A percentile compares a stretch with the other conserved stretches of the same genome.
phyloP scores from a whole-genome alignment of 345 rosid species.

The Cardamine occulta region DNA sequence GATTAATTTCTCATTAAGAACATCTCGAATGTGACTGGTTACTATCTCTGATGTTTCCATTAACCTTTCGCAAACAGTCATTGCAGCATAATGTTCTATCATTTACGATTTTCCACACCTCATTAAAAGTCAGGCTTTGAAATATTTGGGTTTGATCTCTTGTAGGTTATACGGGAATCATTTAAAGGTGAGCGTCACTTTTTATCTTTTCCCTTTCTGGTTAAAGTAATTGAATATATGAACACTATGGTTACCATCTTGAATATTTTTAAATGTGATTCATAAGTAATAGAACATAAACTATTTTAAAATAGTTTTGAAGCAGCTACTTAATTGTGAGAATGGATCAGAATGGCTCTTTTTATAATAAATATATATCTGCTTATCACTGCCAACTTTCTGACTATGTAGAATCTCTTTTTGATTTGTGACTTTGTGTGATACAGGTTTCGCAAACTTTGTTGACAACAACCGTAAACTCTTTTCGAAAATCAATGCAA shows the following conservation, averaged over 20 bases:
- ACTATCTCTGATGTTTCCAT: background rate
- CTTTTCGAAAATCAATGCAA: constrained; percentile 65
- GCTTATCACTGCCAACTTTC: background rate
- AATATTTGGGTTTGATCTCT: constrained; percentile 15
- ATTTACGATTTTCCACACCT: background rate
- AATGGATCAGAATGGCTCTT: constrained; percentile 1
- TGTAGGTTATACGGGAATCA: constrained; percentile 82
- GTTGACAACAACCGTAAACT: constrained; percentile 75
- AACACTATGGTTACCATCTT: constrained; percentile 14
- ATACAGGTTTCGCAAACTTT: constrained; percentile 68
- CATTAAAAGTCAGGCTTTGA: background rate
- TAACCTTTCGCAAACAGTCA: background rate
- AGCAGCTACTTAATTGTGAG: background rate
- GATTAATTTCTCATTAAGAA: background rate
- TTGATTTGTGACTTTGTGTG: constrained; percentile 15
- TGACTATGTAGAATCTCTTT: constrained; percentile 11
- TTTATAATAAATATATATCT: background rate
- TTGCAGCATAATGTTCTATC: constrained; percentile 12
- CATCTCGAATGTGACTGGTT: constrained; percentile 13
- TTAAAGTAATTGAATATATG: constrained; percentile 8
- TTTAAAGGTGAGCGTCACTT: constrained; percentile 60
- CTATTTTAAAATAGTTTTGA: background rate
- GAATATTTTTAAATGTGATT: background rate
- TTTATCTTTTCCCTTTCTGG: background rate
- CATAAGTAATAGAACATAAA: background rate